Evolutionary conservation across 768 basidiomycete genomes (phyloP).

Genomic region (Coprinellus micaceus): DNA sequence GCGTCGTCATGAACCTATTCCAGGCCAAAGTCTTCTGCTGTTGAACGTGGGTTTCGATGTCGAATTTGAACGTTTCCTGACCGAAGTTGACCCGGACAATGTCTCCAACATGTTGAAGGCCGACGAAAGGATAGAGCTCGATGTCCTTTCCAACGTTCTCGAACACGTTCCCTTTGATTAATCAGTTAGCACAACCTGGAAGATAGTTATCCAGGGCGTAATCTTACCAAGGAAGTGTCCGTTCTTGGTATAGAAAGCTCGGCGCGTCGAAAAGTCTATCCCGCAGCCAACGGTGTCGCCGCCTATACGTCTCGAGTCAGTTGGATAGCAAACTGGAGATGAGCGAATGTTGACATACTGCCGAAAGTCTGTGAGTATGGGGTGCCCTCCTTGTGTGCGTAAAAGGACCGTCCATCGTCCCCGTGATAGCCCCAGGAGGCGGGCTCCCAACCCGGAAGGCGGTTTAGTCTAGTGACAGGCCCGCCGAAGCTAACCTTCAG

Average conservation of each 20-base stretch:
- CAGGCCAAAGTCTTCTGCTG: conserved; percentile 64
- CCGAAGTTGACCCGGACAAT: conserved; percentile 86
- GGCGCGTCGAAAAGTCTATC: conserved; percentile 78
- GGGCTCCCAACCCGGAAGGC: conserved; percentile 83
- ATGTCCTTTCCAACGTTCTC: conserved; percentile 64
- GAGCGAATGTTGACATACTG: conserved; percentile 39
- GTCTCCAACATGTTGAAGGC: conserved; percentile 78
- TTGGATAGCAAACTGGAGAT: conserved; percentile 1
- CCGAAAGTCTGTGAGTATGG: conserved; percentile 78
- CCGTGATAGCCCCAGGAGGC: conserved; percentile 92
- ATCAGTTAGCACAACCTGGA: conserved; percentile 7
- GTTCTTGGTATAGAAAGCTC: conserved; percentile 89
- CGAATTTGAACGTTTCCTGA: conserved; percentile 78
- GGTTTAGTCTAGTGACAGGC: conserved; percentile 58
- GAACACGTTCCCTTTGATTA: conserved; percentile 57
- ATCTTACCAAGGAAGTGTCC: conserved; percentile 61
- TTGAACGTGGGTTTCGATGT: conserved; percentile 84
- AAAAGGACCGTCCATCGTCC: conserved; percentile 81
- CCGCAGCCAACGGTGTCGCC: conserved; percentile 92
- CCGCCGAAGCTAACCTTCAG: conserved; percentile 55
- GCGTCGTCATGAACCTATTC: conserved; percentile 59
- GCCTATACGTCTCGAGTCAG: conserved; percentile 39
- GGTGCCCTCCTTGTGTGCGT: conserved; percentile 66
- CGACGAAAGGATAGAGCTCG: conserved; percentile 83
- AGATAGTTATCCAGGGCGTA: background rate